Base-by-base conservation (phyloP, 1,284 basidiomycete species). In the Moniliophthora roreri region DNA sequence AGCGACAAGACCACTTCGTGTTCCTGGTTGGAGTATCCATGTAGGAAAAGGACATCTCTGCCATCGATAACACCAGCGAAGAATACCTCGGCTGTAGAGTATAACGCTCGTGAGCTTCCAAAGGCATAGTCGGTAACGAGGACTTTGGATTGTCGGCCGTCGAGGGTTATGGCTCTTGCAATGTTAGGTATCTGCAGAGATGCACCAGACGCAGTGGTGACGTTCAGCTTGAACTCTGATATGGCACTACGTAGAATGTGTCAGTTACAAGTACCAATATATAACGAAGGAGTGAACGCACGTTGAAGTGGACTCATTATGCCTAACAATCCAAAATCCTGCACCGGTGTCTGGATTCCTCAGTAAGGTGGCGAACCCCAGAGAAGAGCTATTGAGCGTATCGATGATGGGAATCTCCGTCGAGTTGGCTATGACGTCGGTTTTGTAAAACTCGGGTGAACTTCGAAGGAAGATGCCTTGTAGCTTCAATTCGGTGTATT, bases 401-500 rank as follows among this genome's bases (percentile, higher is more conserved):
- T 76, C 76, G 16, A 82, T 70, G 0, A 5, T 78, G 72, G 13
- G 79, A 13, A 13, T n/a, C 40, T 79, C 79, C 3, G 73, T 79
- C 28, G 73, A 78, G 35, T 80, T 77, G 57, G 89, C 79, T 1
- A 82, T 82, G 18, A 91, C 70, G 57, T 90, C 79, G 0, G 90
- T 91, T 68, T 89, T 88, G 66, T 82, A 81, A 63, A 92, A 89
- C 35, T 85, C 82, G 0, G 83, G 84, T 5, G 87, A 85, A 58
- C 82, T 87, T 37, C 89, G 83, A 26, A 91, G 65, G 72, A 92
- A 92, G 2, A 91, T 63, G 8, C 79, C 85, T 63, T 92, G 82
- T 18, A 82, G 77, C 64, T 92, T 92, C 38, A 92, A 71, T 61
- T 92, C 89, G 46, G 82, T 75, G 64, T 79, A 88, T 66, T 92